Evolutionary conservation across 2,329 filamentous ascomycete genomes (phyloP).

Genomic region (Penicillium palitans): DNA sequence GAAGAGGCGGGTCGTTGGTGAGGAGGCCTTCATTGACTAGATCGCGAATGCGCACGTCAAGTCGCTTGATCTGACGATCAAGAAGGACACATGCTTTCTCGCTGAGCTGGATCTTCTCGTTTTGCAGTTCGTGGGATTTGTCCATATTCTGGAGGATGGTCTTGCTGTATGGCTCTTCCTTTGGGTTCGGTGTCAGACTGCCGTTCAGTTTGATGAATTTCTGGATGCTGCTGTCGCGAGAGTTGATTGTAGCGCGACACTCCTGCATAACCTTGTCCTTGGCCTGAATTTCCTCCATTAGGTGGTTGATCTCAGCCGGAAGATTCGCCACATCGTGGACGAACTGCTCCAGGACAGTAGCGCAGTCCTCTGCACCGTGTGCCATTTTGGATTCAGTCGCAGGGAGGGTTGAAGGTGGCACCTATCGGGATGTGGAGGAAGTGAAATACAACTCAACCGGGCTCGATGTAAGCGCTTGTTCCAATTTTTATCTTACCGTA

Average conservation of each 20-base stretch:
- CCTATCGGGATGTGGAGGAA: not conserved
- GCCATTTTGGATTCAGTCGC: constrained; percentile 40
- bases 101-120: constrained; percentile 61
- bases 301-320: constrained; percentile 63
- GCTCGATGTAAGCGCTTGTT: not conserved
- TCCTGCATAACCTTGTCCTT: constrained; percentile 64
- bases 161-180: constrained; percentile 62
- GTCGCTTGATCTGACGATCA: constrained; percentile 63
- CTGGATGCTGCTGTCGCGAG: constrained; percentile 62
- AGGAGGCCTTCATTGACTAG: constrained; percentile 61
- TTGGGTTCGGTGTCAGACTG: constrained; percentile 61
- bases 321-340: constrained; percentile 64
- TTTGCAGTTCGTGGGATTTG: constrained; percentile 57
- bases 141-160: constrained; percentile 60
- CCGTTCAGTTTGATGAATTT: constrained; percentile 66
- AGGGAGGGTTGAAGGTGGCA: not conserved
- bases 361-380: constrained; percentile 58
- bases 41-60: constrained; percentile 63
- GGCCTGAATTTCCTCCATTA: constrained; percentile 66
- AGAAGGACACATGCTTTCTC: constrained; percentile 62
- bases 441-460: not conserved
- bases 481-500: not conserved
- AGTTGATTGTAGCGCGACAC: constrained; percentile 56
- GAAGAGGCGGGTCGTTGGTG: constrained; percentile 58
- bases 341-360: constrained; percentile 65